These are phyloP conservation scores for Pythium aquatile DNA, from an alignment of 352 stramenopile genomes.

Conservation along the genomic window DNA sequence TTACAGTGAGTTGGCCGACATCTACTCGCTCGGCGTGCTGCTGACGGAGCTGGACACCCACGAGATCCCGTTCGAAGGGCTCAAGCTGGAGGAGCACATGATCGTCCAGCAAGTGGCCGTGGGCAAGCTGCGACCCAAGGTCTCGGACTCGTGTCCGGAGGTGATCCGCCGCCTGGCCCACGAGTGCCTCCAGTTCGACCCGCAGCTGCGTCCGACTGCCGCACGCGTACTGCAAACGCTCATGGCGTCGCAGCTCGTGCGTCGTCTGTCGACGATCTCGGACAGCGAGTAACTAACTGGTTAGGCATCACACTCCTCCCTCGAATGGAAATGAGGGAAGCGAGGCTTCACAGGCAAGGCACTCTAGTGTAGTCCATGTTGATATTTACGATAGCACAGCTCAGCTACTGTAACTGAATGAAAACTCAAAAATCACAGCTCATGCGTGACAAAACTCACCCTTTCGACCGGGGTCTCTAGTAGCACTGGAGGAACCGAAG, in stretches of 20 bases:
- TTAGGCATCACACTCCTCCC: neutral
- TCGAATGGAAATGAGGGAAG: constrained; percentile 1
- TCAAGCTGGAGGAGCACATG: constrained; percentile 66
- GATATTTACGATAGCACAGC: constrained; percentile 4
- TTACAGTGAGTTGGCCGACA: constrained; percentile 46
- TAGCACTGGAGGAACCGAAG: constrained; percentile 49
- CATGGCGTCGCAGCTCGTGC: constrained; percentile 58
- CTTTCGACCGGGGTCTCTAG: neutral
- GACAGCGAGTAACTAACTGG: constrained; percentile 31
- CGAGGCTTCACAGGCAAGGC: neutral
- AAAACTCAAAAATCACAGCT: neutral
- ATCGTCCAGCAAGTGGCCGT: constrained; percentile 82
- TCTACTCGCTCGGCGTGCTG: constrained; percentile 49
- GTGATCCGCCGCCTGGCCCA: constrained; percentile 74
- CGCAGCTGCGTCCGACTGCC: constrained; percentile 59
- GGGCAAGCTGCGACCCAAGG: constrained; percentile 71
- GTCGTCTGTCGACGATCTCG: constrained; percentile 46
- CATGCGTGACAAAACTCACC: neutral
- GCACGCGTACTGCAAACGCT: constrained; percentile 72
- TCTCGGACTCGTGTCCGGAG: constrained; percentile 74
- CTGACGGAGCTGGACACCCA: constrained; percentile 47
- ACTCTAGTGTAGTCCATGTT: constrained; percentile 2
- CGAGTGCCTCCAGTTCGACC: constrained; percentile 81
- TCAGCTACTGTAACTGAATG: constrained; percentile 5
- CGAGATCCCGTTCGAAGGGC: constrained; percentile 48